A percentile compares a stretch with the other conserved stretches of the same genome.
These are phyloP conservation scores for Hyaloperonospora arabidopsidis DNA, from an alignment of 352 stramenopile genomes.

Conservation along the genomic window DNA sequence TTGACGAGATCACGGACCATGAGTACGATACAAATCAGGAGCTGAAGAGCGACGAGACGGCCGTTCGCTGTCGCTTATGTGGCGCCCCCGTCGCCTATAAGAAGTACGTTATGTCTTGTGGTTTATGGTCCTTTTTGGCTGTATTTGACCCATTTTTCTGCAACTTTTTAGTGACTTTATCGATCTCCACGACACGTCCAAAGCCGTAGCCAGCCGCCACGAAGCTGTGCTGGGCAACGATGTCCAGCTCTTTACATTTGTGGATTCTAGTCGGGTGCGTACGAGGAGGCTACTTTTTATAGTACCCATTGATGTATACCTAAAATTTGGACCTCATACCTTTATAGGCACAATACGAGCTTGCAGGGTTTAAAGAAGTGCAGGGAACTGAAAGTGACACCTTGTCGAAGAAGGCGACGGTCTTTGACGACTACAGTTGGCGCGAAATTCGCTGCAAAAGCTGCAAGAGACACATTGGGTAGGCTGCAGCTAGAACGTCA, in stretches of 20 bases:
- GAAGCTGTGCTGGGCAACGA: constrained; percentile 44
- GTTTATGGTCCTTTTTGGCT: neutral
- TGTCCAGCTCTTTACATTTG: constrained; percentile 66
- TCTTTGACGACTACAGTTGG: constrained; percentile 82
- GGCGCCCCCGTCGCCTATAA: constrained; percentile 61
- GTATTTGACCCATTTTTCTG: constrained; percentile 11
- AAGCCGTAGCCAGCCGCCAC: constrained; percentile 45
- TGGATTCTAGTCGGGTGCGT: constrained; percentile 60
- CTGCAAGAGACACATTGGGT: constrained; percentile 78
- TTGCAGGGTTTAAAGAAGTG: constrained; percentile 61
- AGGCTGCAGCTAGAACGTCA: constrained; percentile 3
- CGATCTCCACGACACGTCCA: constrained; percentile 63
- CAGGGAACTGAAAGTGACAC: constrained; percentile 46
- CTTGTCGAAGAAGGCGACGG: constrained; percentile 65
- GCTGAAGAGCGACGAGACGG: constrained; percentile 22
- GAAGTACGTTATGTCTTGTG: constrained; percentile 24
- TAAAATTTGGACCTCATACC: neutral
- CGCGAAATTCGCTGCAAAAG: constrained; percentile 59
- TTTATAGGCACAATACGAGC: constrained; percentile 62
- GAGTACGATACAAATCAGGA: constrained; percentile 16
- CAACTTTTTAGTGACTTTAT: constrained; percentile 56
- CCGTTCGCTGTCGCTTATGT: constrained; percentile 73
- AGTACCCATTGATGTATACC: neutral
- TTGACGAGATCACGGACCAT: constrained; percentile 11
- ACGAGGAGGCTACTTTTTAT: neutral